A percentile compares a stretch with the other conserved stretches of the same genome.
These are phyloP conservation scores for Aspergillus hortae DNA, from an alignment of 2,329 filamentous ascomycete genomes.

Conservation along the genomic window DNA sequence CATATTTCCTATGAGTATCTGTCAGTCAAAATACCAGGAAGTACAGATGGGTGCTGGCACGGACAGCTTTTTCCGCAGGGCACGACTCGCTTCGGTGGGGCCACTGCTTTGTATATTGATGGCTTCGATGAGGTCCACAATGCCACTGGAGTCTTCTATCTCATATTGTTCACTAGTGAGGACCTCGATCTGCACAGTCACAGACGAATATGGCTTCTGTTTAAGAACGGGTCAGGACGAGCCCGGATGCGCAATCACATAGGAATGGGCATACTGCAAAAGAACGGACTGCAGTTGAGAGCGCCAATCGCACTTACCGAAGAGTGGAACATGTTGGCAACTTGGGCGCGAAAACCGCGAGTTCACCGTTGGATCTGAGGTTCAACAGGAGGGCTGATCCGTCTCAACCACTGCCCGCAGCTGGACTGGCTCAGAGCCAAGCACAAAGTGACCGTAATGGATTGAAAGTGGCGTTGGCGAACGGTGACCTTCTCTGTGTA, in stretches of 20 bases:
- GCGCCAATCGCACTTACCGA: conserved; percentile 20
- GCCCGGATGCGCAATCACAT: too few relatives aligned
- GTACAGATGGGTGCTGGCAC: conserved; percentile 21
- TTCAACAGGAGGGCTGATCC: not conserved
- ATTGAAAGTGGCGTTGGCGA: too few relatives aligned
- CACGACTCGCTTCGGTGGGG: conserved; percentile 82
- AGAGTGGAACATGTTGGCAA: conserved; percentile 34
- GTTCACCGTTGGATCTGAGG: not conserved
- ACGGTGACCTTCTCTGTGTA: too few relatives aligned
- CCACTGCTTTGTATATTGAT: conserved; percentile 85
- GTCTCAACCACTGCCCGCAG: not conserved
- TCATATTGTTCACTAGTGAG: conserved; percentile 86
- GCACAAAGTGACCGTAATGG: too few relatives aligned
- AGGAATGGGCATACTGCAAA: too few relatives aligned
- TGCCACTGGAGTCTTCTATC: conserved; percentile 85
- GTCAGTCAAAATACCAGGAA: conserved; percentile 8
- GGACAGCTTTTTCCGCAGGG: conserved; percentile 89
- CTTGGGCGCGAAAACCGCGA: not conserved
- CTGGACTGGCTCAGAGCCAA: too few relatives aligned
- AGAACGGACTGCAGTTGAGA: not conserved
- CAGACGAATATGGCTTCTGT: conserved; percentile 84
- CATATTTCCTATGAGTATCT: conserved; percentile 67
- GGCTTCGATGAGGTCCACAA: conserved; percentile 91
- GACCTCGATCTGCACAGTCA: conserved; percentile 88
- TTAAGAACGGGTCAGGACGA: not conserved